Conservation (phyloP, 1,284 basidiomycete species). For the Ceratobasidium sp. region DNA sequence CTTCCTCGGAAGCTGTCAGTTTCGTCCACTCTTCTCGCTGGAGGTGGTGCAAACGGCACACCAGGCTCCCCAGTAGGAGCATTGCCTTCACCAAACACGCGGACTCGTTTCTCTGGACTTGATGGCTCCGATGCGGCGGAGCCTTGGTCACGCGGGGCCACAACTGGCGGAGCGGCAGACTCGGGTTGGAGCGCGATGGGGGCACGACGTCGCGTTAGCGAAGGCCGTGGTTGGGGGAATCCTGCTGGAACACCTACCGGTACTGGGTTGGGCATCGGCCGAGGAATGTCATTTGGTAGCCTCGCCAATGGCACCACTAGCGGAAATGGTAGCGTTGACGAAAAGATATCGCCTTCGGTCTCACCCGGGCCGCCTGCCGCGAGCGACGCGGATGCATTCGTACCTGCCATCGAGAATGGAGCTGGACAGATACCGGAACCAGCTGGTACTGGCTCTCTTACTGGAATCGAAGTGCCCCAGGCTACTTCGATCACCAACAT, state of each 20-base stretch:
- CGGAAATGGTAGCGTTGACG: constrained; percentile 4
- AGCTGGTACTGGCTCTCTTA: neutral
- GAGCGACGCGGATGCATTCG: constrained; percentile 24
- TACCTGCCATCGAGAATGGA: neutral
- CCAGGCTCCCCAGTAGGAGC: constrained; percentile 63
- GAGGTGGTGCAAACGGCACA: constrained; percentile 55
- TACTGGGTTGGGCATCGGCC: constrained; percentile 21
- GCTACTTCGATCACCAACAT: neutral
- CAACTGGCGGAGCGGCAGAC: constrained; percentile 7
- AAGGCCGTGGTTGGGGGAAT: constrained; percentile 7
- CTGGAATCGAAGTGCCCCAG: neutral
- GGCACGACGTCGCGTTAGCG: constrained; percentile 17
- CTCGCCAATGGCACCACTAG: neutral
- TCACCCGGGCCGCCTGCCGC: constrained; percentile 27
- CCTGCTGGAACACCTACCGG: neutral
- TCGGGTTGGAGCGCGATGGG: constrained; percentile 23
- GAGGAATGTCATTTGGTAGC: constrained; percentile 29
- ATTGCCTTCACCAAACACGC: constrained; percentile 72
- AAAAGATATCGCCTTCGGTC: constrained; percentile 25
- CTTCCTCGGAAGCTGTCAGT: constrained; percentile 76
- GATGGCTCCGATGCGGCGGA: constrained; percentile 60
- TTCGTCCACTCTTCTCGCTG: constrained; percentile 65
- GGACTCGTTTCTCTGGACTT: constrained; percentile 69
- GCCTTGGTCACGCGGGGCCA: constrained; percentile 11
- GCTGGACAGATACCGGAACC: neutral